Evolutionary conservation across 768 basidiomycete species (phyloP), one percentile per base, ranked within the genome.

Genomic region (Tricholoma sp.): DNA sequence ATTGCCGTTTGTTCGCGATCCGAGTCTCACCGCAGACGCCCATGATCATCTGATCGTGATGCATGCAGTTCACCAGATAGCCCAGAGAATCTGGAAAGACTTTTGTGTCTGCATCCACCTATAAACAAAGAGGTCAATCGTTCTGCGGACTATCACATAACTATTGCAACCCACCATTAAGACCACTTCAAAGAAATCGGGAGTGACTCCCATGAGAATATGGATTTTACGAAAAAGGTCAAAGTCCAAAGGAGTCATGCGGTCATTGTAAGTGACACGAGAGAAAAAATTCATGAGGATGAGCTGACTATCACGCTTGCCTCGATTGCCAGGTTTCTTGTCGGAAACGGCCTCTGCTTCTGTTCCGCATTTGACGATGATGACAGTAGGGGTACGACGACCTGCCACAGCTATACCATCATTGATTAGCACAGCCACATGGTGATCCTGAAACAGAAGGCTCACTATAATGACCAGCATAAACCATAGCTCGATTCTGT

Each of bases 231-330:
- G 85, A 80, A 99, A 99, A 34, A 99, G 79, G 74, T 99, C 97
- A 68, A 93, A 99, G 69, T 99, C 97, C 64, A 99, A 82, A 6
- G 97, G 97, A 24, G 83, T 83, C 95, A 99, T 98, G 58, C 96
- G 90, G 69, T 99, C 97, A 71, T 99, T 98, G 74, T 98, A 99
- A 16, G 97, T 99, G 65, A 99, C 97, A 47, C 92, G 86, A 50
- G 94, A 96, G 77, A 98, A 98, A 72, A 99, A 99, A 76, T 98
- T 97, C 97, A 99, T 99, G 65, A 99, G 81, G 67, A 99, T 91
- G 62, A 99, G 86, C 70, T 99, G 97, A 72, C 92, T 94, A 76
- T 99, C 97, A 43, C 97, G 89, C 72, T 99, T 99, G 64, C 97
- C 97, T 63, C 97, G 84, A 75, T 99, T 99, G 22, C 97, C 97